Evolutionary conservation across 768 basidiomycete species (phyloP).

Genomic region (Suillus subalutaceus): DNA sequence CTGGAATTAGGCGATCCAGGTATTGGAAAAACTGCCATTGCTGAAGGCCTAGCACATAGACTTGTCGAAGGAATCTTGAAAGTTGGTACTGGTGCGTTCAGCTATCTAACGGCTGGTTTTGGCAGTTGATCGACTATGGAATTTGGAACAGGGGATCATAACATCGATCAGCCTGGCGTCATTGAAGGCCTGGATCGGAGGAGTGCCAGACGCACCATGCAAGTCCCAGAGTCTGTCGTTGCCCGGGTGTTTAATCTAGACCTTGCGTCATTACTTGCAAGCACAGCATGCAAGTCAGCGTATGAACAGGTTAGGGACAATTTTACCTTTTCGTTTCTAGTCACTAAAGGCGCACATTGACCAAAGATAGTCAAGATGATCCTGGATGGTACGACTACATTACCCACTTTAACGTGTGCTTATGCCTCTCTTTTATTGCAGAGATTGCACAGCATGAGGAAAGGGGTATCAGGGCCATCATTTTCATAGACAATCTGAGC

Average conservation of each 20-base stretch:
- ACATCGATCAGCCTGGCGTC: neutral
- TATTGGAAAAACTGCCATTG: constrained; percentile 14
- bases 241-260: constrained; percentile 13
- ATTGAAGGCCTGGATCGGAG: neutral
- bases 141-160: neutral
- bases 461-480: constrained; percentile 13
- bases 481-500: constrained; percentile 15
- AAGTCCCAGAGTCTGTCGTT: constrained; percentile 14
- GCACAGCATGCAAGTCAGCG: constrained; percentile 14
- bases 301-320: constrained; percentile 12
- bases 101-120: neutral
- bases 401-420: neutral
- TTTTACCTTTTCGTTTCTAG: neutral
- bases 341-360: neutral
- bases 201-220: neutral
- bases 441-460: constrained; percentile 14
- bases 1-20: constrained; percentile 10
- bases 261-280: constrained; percentile 14
- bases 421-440: neutral
- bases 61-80: constrained; percentile 8
- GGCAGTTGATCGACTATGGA: neutral
- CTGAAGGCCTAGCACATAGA: constrained; percentile 10
- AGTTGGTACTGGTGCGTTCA: neutral
- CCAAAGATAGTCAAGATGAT: constrained; percentile 7
- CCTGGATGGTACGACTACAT: constrained; percentile 3